Base-by-base conservation (phyloP, 106 monocot genomes). In the Chionographis japonica region DNA sequence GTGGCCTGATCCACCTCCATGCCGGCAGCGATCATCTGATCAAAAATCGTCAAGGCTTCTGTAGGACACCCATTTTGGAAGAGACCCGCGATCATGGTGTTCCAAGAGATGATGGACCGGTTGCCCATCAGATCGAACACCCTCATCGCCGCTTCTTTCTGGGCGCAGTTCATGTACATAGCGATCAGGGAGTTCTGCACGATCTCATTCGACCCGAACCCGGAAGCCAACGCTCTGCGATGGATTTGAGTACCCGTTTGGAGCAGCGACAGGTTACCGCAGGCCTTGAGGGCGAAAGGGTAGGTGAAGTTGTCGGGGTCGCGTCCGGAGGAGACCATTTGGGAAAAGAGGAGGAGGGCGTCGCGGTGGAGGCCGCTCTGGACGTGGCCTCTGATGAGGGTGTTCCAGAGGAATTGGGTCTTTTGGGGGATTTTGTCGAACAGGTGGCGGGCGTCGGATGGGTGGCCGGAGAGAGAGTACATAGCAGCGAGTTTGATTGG, bases 271-370 rank as follows among this genome's bases (percentile, higher is more conserved):
- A 77, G 67, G 37, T 81, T 76, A 6, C 78, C 73, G 55, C 92
- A 88, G 3, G 85, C 92, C 74, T 85, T 92, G 72, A 88, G 70
- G 12, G 68, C 78, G 61, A 92, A 92, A 2, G 88, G 83, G 85
- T 72, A 92, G 37, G 88, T 83, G 68, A 81, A 79, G 70, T 78
- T 72, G 53, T 91, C 81, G 3, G 86, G 78, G 1, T 55, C 63
- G 20, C 7, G 13, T 5, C 60, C 68, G 2, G 75, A 55, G 20
- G 71, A 40, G n/a, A 60, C 15, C 88, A 92, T 83, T 53, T 38
- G 15, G 6, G 66, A 19, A 52, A 83, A 92, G 66, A 88, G 9
- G 6, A 20, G 20, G 41, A 88, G 85, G 36, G 85, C 80, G 9
- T 69, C 42, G 4, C 7, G 15, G 49, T 78, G 71, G 13, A 57